Conservation (phyloP, 1,139 yeast species). For the Taphrina flavorubra region DNA sequence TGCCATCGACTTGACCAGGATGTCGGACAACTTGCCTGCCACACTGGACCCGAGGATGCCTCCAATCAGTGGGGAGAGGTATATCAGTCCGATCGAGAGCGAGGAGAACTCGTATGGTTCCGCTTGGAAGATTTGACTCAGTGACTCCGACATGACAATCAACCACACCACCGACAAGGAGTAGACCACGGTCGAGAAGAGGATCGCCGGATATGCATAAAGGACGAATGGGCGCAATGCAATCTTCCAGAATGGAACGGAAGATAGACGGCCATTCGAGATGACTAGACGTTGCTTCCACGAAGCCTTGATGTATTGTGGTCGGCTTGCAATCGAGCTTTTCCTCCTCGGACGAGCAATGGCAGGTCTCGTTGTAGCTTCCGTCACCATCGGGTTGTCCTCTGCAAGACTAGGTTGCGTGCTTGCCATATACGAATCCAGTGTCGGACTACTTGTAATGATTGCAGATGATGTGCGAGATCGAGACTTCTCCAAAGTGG, state of each 20-base stretch:
- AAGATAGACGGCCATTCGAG: slow-evolving; percentile 58
- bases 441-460: not conserved
- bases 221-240: slow-evolving; percentile 63
- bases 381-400: not conserved
- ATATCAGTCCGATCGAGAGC: slow-evolving; percentile 63
- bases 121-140: slow-evolving; percentile 59
- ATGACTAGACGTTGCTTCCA: slow-evolving; percentile 45
- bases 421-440: not conserved
- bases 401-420: not conserved
- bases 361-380: not conserved
- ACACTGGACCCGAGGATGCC: slow-evolving; percentile 64
- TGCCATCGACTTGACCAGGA: slow-evolving; percentile 53
- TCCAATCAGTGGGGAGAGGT: slow-evolving; percentile 65
- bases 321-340: not conserved
- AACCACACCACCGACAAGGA: slow-evolving; percentile 69
- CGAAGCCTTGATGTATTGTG: slow-evolving; percentile 6
- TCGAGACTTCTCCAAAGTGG: not conserved
- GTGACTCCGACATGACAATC: slow-evolving; percentile 65
- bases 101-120: slow-evolving; percentile 59
- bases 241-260: slow-evolving; percentile 65
- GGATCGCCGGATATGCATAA: slow-evolving; percentile 60
- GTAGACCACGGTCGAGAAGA: slow-evolving; percentile 62
- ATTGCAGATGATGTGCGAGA: not conserved
- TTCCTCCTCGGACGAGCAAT: not conserved
- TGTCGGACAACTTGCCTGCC: slow-evolving; percentile 62